Conservation (phyloP, 768 basidiomycete genomes). For the Russula sp. region DNA sequence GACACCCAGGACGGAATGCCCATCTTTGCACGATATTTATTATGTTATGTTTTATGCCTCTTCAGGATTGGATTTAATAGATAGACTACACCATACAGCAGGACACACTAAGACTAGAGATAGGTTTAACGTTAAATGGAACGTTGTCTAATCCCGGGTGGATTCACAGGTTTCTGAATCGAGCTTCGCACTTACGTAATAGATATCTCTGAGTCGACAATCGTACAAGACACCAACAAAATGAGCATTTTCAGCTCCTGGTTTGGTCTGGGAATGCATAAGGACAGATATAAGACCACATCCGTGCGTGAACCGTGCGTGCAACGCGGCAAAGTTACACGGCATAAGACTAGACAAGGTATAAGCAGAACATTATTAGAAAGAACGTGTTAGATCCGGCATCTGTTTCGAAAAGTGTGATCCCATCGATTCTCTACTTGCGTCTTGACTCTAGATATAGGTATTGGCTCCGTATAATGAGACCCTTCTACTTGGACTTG, state of each 20-base stretch:
- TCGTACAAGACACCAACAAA: neutral
- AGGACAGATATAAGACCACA: neutral
- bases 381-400: conserved; percentile 1
- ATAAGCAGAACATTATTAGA: neutral
- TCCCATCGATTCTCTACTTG: neutral
- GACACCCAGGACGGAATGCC: too few species aligned
- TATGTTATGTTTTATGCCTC: neutral
- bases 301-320: neutral
- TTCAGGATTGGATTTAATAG: neutral
- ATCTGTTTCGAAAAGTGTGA: neutral
- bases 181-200: neutral
- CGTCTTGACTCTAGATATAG: neutral
- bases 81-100: conserved; percentile 3
- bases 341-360: neutral
- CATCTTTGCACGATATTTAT: neutral
- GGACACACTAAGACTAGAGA: neutral
- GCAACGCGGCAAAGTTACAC: neutral
- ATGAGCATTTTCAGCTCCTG: neutral
- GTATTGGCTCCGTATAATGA: neutral
- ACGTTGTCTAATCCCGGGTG: conserved; percentile 5
- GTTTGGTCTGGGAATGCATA: neutral
- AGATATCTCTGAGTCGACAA: too few species aligned
- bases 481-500: conserved; percentile 16
- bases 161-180: neutral
- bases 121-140: neutral